Base-by-base conservation (phyloP, 164 flowering plant genomes). In the Taxillus chinensis region DNA sequence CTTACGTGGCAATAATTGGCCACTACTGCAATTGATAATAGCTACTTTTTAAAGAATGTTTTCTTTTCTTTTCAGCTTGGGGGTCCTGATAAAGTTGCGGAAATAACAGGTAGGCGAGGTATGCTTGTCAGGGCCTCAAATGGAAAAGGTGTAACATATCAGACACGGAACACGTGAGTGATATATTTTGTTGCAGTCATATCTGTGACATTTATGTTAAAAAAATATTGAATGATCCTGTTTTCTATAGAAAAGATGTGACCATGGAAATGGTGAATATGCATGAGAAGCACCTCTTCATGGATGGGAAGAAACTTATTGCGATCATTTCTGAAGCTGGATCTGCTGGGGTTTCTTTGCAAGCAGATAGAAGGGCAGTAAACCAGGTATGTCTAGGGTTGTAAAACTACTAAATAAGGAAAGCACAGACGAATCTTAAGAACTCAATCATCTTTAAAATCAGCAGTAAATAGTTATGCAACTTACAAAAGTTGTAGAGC, bases 251-350 rank as follows among this genome's bases (percentile, higher is more conserved):
- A 62, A 93, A 93, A 77, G 99, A 90, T 39, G 82, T 93, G 17
- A 74, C 90, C 58, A 83, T 93, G 97, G 99, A 93, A 75, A 93
- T 90, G 97, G 99, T 93, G 48, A 93, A 93, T 71, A 93, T 93
- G 96, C 82, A 90, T 70, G 99, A 90, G 77, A 93, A 93, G 74
- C 89, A 90, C 69, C 82, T 82, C 38, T 93, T 93, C 73, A 90
- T 93, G 99, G 87, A 87, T 67, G 97, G 96, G 55, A 84, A 89
- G 73, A 93, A 93, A 75, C 69, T 90, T 41, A 79, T 93, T 73
- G 95, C 99, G 50, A 82, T 93, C 39, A 93, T 93, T 39, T 93
- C 99, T 62, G 99, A 93, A 80, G 97, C 99, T 80, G 99, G 97
- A 57, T 93, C 99, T 62, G 99, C 99, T 70, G 99, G 99, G 64